phyloP scores from a whole-genome alignment of 106 monocot species.

The Allium sativum region DNA sequence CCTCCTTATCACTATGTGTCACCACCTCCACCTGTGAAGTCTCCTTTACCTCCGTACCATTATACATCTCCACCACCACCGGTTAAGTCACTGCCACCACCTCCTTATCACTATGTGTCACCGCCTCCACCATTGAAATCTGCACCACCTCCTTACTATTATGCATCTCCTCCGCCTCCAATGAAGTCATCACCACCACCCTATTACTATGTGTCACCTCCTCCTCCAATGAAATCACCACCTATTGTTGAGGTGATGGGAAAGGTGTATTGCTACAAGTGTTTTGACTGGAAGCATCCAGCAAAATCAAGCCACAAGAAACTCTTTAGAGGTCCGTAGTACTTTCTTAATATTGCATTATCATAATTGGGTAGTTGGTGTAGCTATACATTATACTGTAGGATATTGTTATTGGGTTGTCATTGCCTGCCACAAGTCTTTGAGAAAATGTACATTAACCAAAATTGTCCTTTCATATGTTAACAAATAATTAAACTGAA shows the following conservation, averaged over 20 bases:
- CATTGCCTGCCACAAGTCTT: neutral
- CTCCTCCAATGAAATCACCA: slow-evolving; percentile 10
- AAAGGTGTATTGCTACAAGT: slow-evolving; percentile 56
- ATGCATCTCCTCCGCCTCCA: slow-evolving; percentile 25
- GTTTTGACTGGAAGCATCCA: slow-evolving; percentile 43
- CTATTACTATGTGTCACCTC: neutral
- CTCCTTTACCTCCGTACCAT: slow-evolving; percentile 10
- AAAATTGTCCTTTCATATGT: neutral
- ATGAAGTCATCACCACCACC: neutral
- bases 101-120: slow-evolving; percentile 7
- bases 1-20: slow-evolving; percentile 7
- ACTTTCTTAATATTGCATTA: neutral
- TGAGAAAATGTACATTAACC: neutral
- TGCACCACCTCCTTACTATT: slow-evolving; percentile 15
- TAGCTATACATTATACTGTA: neutral
- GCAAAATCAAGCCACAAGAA: slow-evolving; percentile 39
- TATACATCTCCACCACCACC: slow-evolving; percentile 24
- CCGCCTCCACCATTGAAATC: slow-evolving; percentile 11
- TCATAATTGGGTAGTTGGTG: neutral
- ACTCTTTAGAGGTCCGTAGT: slow-evolving; percentile 32
- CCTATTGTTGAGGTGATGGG: slow-evolving; percentile 41
- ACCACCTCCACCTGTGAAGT: slow-evolving; percentile 9
- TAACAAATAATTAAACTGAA: neutral
- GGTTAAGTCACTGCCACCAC: neutral
- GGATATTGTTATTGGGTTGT: neutral